Conservation (phyloP, 1,284 basidiomycete genomes). For the Moesziomyces antarcticus region DNA sequence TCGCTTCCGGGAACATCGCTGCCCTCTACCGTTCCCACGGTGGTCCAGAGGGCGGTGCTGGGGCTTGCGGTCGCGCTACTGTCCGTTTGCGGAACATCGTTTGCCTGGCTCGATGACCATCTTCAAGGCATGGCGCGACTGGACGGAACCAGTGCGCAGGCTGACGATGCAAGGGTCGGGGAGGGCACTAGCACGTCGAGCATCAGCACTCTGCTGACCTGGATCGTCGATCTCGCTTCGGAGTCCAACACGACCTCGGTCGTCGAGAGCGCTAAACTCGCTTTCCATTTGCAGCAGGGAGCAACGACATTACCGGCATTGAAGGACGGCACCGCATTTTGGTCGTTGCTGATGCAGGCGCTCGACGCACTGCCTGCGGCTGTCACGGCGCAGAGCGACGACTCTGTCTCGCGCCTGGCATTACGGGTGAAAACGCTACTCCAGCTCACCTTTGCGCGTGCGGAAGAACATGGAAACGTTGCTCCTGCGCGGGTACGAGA, state of each 20-base stretch:
- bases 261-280: neutral
- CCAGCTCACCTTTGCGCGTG: neutral
- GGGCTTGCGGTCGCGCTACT: conserved; percentile 15
- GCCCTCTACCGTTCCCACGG: conserved; percentile 8
- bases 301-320: neutral
- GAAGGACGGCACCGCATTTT: conserved; percentile 6
- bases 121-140: conserved; percentile 14
- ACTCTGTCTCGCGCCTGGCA: conserved; percentile 14
- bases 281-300: conserved; percentile 8
- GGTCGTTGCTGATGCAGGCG: conserved; percentile 13
- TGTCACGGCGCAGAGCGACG: conserved; percentile 21
- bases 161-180: too few relatives aligned
- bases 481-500: neutral
- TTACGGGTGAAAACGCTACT: conserved; percentile 20
- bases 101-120: conserved; percentile 41
- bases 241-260: conserved; percentile 12
- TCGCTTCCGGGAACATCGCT: conserved; percentile 26
- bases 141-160: neutral
- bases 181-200: conserved; percentile 5
- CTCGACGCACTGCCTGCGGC: conserved; percentile 16
- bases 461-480: neutral
- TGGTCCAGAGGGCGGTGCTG: conserved; percentile 18
- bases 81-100: conserved; percentile 15
- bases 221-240: conserved; percentile 36
- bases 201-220: conserved; percentile 21